Base-by-base conservation (phyloP, 306 rosid species). In the Acacia melanoxylon region DNA sequence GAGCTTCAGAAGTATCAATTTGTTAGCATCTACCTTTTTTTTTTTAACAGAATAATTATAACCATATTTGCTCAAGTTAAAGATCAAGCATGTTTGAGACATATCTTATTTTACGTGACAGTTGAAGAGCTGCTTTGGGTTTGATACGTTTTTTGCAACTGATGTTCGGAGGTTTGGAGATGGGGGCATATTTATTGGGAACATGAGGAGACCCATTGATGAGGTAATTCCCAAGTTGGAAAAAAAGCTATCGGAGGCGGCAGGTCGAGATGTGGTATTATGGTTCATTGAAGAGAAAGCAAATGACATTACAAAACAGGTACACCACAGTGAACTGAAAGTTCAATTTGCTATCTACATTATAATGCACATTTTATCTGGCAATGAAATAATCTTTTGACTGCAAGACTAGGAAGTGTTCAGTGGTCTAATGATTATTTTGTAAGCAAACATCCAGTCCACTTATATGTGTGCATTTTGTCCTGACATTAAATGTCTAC, bases 81-180 rank as follows among this genome's bases (percentile, higher is more conserved):
- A 59, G 29, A 45, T 29, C 2, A n/a, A n/a, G n/a, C n/a, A 27
- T 33, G 48, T 3, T 25, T 40, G n/a, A 70, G 15, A 69, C 74
- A 10, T 76, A 56, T 29, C 51, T 40, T 29, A 25, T 78, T 81
- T 86, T 68, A 68, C 77, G 14, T 56, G 71, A 76, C 91, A 94
- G 98, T 85, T 93, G 76, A 94, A 80, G 89, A 89, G 87, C 86
- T 94, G 97, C 77, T 93, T 94, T 68, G 97, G 98, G 20, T 94
- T 94, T 79, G 94, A 94, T 70, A 87, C 97, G 2, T 93, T 94
- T 85, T 94, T 94, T 5, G 91, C 97, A 0, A 94, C 94, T 22
- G 98, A 94, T 87, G 97, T 93, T 77, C 91, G 98, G 71, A 91
- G 98, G 81, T 93, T 94, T 72, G 97, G 98, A 66, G 98, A 94